phyloP scores from a whole-genome alignment of 2,329 filamentous ascomycete genomes.

The Lasiodiplodia sp. region DNA sequence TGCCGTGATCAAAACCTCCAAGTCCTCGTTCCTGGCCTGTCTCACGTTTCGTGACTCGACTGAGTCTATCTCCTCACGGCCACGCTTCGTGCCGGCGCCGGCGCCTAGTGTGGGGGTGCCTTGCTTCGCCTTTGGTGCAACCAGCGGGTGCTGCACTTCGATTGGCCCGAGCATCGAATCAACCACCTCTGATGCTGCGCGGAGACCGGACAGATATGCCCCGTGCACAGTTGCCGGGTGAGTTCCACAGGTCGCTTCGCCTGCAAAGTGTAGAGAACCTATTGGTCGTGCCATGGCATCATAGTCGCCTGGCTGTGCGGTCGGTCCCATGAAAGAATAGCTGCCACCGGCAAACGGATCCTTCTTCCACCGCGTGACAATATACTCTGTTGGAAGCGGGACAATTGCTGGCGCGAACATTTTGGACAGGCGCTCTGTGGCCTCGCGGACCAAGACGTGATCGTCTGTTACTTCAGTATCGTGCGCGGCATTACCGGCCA shows the following conservation, averaged over 20 bases:
- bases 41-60: slow-evolving; percentile 33
- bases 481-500: slow-evolving; percentile 94
- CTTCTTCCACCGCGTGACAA: slow-evolving; percentile 90
- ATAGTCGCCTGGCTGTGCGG: slow-evolving; percentile 86
- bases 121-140: slow-evolving; percentile 65
- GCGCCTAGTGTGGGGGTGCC: slow-evolving; percentile 27
- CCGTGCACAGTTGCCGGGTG: slow-evolving; percentile 97
- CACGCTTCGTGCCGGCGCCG: slow-evolving; percentile 29
- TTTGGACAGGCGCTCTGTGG: slow-evolving; percentile 76
- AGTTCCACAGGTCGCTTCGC: slow-evolving; percentile 93
- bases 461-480: slow-evolving; percentile 82
- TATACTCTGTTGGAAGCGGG: slow-evolving; percentile 80
- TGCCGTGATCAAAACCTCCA: slow-evolving; percentile 64
- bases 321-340: slow-evolving; percentile 90
- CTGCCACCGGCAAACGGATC: slow-evolving; percentile 92
- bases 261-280: slow-evolving; percentile 92
- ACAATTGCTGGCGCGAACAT: slow-evolving; percentile 72
- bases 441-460: slow-evolving; percentile 78
- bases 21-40: slow-evolving; percentile 51
- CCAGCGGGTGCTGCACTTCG: slow-evolving; percentile 73
- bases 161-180: slow-evolving; percentile 84
- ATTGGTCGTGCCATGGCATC: slow-evolving; percentile 85
- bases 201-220: slow-evolving; percentile 90
- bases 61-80: slow-evolving; percentile 32
- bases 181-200: slow-evolving; percentile 86